A percentile compares a stretch with the other conserved stretches of the same genome.
These are phyloP conservation scores for Saccharomyces hybrid DNA, from an alignment of 1,139 yeast species.

Conservation along the genomic window DNA sequence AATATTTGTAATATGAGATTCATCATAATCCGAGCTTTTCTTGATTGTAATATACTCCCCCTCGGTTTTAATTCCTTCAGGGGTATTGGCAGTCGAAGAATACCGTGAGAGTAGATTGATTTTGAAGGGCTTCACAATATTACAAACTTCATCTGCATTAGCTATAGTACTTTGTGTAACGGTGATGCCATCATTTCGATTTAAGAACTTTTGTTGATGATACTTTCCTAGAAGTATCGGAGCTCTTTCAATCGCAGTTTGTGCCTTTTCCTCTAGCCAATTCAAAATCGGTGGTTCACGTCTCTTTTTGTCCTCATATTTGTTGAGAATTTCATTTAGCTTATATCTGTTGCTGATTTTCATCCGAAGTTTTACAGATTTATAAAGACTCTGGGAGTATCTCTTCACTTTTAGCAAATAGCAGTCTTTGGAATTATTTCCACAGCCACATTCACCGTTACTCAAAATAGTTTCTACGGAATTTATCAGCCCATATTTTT, in stretches of 20 bases:
- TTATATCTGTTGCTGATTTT: conserved; percentile 30
- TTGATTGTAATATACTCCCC: not conserved
- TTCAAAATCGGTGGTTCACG: conserved; percentile 31
- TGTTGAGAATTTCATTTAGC: conserved; percentile 28
- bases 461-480: conserved; percentile 56
- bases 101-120: conserved; percentile 10
- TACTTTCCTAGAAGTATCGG: conserved; percentile 7
- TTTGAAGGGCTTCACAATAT: conserved; percentile 11
- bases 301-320: conserved; percentile 27
- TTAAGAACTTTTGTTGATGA: conserved; percentile 7
- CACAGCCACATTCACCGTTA: conserved; percentile 67
- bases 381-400: conserved; percentile 24
- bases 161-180: conserved; percentile 2
- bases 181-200: conserved; percentile 5
- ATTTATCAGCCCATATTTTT: conserved; percentile 50
- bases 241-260: conserved; percentile 14
- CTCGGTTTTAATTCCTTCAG: not conserved
- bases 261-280: conserved; percentile 22
- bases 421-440: conserved; percentile 43
- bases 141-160: not conserved
- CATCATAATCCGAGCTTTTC: conserved; percentile 22
- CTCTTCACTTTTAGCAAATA: conserved; percentile 54
- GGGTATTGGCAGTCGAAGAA: not conserved
- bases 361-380: conserved; percentile 27
- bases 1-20: conserved; percentile 19